Evolutionary conservation across 2,329 filamentous ascomycete genomes (phyloP).

Genomic region (Stromatinia cepivora): DNA sequence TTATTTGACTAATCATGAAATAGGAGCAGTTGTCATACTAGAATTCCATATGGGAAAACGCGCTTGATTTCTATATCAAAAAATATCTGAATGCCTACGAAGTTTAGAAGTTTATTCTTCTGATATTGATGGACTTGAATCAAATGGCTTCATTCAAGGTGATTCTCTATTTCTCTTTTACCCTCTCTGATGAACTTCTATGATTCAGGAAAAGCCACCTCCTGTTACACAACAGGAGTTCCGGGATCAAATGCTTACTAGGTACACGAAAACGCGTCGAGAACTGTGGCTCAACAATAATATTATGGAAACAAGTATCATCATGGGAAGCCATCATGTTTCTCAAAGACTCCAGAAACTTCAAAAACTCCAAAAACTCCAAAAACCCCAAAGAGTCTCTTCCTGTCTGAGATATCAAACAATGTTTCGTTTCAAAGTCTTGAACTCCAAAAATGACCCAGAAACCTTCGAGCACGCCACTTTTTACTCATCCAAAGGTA

Average conservation of each 20-base stretch:
- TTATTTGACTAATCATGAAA: neutral
- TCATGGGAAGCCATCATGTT: neutral
- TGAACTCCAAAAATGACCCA: neutral
- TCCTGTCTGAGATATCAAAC: neutral
- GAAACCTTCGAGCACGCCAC: neutral
- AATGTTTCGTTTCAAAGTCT: neutral
- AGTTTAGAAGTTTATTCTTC: neutral
- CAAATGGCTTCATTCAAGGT: neutral
- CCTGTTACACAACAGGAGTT: neutral
- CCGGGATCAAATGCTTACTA: too few relatives aligned
- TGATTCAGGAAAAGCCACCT: neutral
- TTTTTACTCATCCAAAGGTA: neutral
- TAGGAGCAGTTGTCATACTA: neutral
- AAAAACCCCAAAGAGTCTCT: too few relatives aligned
- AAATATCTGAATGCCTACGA: too few relatives aligned
- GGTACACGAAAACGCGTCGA: conserved; percentile 2
- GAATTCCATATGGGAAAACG: neutral
- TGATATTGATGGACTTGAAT: neutral
- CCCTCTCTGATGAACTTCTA: neutral
- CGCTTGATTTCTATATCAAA: neutral
- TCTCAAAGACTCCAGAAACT: too few relatives aligned
- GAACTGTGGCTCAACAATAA: neutral
- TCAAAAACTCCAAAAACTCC: too few relatives aligned
- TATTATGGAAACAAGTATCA: neutral
- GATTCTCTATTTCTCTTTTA: neutral